Conservation (phyloP, 768 basidiomycete species). For the Sarcomyxa edulis region DNA sequence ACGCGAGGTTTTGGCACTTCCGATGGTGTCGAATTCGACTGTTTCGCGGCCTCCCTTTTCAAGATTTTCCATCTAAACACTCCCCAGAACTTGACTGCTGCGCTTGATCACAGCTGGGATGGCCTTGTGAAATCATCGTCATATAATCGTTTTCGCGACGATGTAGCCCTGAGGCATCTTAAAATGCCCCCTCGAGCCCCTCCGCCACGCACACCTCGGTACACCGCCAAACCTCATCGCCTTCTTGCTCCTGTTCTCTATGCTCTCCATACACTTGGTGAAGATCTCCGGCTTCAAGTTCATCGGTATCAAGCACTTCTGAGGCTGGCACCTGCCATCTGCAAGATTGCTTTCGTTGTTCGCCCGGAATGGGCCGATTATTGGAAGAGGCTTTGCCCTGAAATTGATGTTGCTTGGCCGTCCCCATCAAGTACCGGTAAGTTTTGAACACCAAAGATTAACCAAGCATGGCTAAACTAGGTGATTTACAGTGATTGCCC, state of each 20-base stretch:
- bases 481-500: constrained; percentile 30
- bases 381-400: constrained; percentile 80
- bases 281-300: constrained; percentile 57
- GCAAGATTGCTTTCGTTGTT: constrained; percentile 54
- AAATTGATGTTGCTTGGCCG: constrained; percentile 56
- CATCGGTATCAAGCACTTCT: constrained; percentile 51
- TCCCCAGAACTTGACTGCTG: constrained; percentile 14
- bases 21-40: constrained; percentile 50
- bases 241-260: constrained; percentile 58
- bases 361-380: constrained; percentile 90
- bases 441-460: constrained; percentile 19
- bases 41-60: constrained; percentile 48
- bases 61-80: constrained; percentile 33
- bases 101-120: constrained; percentile 37
- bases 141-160: constrained; percentile 48
- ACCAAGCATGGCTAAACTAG: constrained; percentile 9
- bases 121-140: constrained; percentile 38
- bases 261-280: constrained; percentile 76
- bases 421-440: constrained; percentile 36
- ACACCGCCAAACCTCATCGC: constrained; percentile 28
- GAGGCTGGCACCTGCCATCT: constrained; percentile 57
- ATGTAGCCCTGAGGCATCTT: constrained; percentile 48
- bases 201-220: constrained; percentile 15
- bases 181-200: constrained; percentile 21
- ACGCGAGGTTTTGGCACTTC: constrained; percentile 32